Conservation (phyloP, 2,329 filamentous ascomycete genomes). For the Drechslerella stenobrocha region DNA sequence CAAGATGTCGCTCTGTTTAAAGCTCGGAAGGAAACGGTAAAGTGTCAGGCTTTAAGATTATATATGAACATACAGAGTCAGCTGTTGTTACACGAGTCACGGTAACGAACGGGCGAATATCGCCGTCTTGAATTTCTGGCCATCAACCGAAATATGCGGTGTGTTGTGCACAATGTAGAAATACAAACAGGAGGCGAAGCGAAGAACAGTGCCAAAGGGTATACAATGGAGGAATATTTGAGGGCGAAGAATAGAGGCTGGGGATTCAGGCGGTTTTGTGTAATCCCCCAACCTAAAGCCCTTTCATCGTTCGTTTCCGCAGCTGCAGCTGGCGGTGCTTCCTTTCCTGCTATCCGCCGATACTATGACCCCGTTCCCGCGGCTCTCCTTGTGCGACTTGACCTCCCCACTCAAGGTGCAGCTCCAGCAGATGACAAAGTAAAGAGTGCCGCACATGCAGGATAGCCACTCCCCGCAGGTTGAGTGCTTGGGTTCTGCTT, state of each 20-base stretch:
- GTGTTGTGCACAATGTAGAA: too few species aligned
- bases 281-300: too few species aligned
- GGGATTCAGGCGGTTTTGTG: too few species aligned
- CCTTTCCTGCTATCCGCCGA: too few species aligned
- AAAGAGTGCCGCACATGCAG: constrained; percentile 33
- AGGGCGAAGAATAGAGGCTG: neutral
- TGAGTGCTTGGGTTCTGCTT: constrained; percentile 32
- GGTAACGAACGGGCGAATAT: too few species aligned
- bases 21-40: too few species aligned
- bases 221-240: neutral
- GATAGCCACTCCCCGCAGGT: constrained; percentile 42
- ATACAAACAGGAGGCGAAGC: neutral
- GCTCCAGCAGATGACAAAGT: constrained; percentile 47
- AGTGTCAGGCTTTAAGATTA: too few species aligned
- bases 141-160: too few species aligned
- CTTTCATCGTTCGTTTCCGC: constrained; percentile 4
- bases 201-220: neutral
- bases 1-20: too few species aligned
- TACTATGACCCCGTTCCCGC: neutral
- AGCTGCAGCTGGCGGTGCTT: constrained; percentile 21
- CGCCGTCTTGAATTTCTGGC: too few species aligned
- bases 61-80: too few species aligned
- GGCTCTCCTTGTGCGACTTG: constrained; percentile 32
- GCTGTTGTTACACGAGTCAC: too few species aligned
- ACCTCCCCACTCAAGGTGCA: constrained; percentile 43